These are phyloP conservation scores for Daedaleopsis sinensis DNA, from an alignment of 768 basidiomycete species.

Conservation along the genomic window DNA sequence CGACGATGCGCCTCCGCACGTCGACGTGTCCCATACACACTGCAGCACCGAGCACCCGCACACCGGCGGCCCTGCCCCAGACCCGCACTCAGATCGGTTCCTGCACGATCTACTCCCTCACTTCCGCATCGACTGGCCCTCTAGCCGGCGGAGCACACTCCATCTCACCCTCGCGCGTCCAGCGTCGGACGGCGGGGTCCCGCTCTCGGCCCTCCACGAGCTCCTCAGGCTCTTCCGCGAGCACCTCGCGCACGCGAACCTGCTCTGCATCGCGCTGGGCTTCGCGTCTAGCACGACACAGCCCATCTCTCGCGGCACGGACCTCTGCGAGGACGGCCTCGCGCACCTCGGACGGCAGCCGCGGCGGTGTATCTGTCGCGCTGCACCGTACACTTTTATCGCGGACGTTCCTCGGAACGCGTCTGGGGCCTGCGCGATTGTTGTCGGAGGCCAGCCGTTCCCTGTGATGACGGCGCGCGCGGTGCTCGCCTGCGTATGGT, in stretches of 20 bases:
- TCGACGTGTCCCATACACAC: neutral
- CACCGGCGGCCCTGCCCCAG: neutral
- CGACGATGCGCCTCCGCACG: neutral
- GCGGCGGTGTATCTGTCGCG: neutral
- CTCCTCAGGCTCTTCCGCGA: neutral
- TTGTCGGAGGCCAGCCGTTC: neutral
- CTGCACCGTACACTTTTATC: neutral
- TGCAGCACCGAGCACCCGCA: neutral
- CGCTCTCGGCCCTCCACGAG: neutral
- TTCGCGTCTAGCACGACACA: neutral
- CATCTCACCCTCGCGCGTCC: neutral
- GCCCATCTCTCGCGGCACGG: neutral
- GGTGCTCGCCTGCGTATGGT: neutral
- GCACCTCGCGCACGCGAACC: neutral
- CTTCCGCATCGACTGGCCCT: neutral
- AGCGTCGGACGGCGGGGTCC: neutral
- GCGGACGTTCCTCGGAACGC: neutral
- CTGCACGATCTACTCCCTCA: neutral
- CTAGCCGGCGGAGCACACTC: neutral
- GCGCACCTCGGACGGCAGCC: neutral
- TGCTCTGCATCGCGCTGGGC: neutral
- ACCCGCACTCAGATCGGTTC: neutral
- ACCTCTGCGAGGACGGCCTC: neutral
- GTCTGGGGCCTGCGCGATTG: neutral
- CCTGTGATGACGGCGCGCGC: neutral